Base-by-base conservation (phyloP, 495 filamentous ascomycete species). In the Amniculicola lignicola region DNA sequence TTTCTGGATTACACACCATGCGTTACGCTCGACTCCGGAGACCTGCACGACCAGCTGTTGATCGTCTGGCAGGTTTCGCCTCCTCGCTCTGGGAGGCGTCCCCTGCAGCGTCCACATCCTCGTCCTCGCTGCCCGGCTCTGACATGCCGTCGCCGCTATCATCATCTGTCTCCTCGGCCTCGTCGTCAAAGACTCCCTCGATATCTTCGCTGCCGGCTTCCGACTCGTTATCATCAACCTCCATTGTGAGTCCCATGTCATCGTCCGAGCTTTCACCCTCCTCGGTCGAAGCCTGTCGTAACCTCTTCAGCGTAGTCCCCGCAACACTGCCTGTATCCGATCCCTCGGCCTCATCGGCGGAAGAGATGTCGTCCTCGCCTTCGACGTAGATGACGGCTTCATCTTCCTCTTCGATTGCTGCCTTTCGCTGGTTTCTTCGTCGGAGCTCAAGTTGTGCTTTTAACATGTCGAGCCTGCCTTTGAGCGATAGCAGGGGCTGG, bases 391-490 rank as follows among this genome's bases (percentile, higher is more conserved):
- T 83, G 1, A 95, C 80, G 21, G 78, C 84, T 11, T 88, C 85
- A 43, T 85, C 79, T n/a, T 86, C 84, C 1, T 86, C 87, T 28
- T 83, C 73, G 16, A 83, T 52, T 2, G 54, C 72, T 9, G 69
- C 69, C 15, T 67, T 65, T 24, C 43, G 62, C 57, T 80, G 78
- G 66, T 88, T 77, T 15, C 75, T 77, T 51, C 83, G 82, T 24
- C 93, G 77, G 56, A 95, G 70, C 57, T 89, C 81, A 51, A 96
- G 79, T 70, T 98, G 93, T 10, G 89, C 84, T 51, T 89, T 81
- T 39, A 95, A 74, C 82, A 96, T 85, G 66, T 96, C 92, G 9
- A 96, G 79, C 67, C 93, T 91, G 12, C 91, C 91, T 73, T 95
- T 94, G 22, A 98, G 77, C n/a, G 88, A 76, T 19, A 96, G 76